Base-by-base conservation (phyloP, 2,329 filamentous ascomycete species). In the Fusarium sambucinum region DNA sequence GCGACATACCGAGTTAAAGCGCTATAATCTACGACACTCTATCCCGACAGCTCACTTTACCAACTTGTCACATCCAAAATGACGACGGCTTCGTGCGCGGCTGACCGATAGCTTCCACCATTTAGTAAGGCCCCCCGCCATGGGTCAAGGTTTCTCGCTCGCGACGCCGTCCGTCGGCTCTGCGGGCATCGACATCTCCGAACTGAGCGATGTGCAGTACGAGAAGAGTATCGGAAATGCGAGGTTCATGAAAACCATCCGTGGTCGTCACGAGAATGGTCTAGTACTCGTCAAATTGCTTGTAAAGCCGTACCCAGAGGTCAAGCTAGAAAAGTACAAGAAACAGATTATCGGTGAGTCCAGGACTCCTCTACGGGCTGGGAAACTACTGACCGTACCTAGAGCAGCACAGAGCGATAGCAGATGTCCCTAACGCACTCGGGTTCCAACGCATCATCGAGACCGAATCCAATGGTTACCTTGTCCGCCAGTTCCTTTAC, bases 131-230 rank as follows among this genome's bases (percentile, higher is more conserved):
- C 55, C 51, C 38, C 60, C 59, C 51, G 38, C 60, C 52, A 99
- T 99, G 96, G 96, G 96, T 70, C 96, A 99, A 86, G 94, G 93
- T 70, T 97, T 97, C 82, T 97, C 95, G 66, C 89, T 97, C 74
- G 93, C 94, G 55, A 94, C 94, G 76, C 92, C 96, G 69, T 96
- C 94, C 55, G 93, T 93, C 67, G 96, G 94, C 77, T 92, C 93
- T 55, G 94, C 94, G 59, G 93, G 94, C 73, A 97, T 99, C 78
- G 95, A 99, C 79, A 89, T 96, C 29, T 92, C 94, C 38, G 95
- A 99, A 83, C 88, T 99, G 41, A 88, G 92, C 42, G 96, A 98
- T 77, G 83, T 98, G 61, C 89, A 91, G 37, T 97, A 97, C 81
- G 96, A 99, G 80, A 94, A 92, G 80, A 93, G 93, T 35, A 88